Base-by-base conservation (phyloP, 495 filamentous ascomycete species). In the Aspergillus sclerotiicarbonarius region DNA sequence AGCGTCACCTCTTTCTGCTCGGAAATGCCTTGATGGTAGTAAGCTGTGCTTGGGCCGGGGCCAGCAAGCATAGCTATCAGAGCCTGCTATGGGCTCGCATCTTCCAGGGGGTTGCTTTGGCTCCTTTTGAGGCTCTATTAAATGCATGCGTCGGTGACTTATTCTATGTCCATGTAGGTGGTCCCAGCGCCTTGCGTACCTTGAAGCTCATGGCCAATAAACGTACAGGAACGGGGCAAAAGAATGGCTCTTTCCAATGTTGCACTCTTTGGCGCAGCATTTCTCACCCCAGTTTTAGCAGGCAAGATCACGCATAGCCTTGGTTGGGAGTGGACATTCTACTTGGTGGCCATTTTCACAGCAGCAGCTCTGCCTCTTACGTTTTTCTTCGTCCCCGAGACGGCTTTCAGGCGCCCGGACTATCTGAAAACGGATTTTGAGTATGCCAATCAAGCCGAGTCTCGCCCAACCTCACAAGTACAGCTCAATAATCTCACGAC, bases 241-340 rank as follows among this genome's bases (percentile, higher is more conserved):
- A 83, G 92, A 47, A 97, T 97, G 92, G 92, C 92, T 9, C 76
- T 95, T 31, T 87, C 87, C 10, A 97, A 96, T 68, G 82, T 97
- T 50, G 85, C 92, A 4, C 79, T 96, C 9, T 97, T 95, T 67
- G 92, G 92, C 0, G 90, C 91, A 6, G 90, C 92, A 4, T 96
- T 97, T 65, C 87, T 96, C 67, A 96, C 92, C 0, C 92, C 91
- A 0, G 90, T 96, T 29, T 71, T 93, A 9, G 91, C 92, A 1
- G 92, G 92, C 32, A 92, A 89, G 67, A 92, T 96, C 58, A 92
- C 91, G 19, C 73, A 81, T 45, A 77, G 78, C 0, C 80, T 97
- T 13, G 81, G 83, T 25, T 97, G 91, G 90, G 69, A 80, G 63
- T 90, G 87, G 87, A 87, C 87, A 7, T 89, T 91, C 66, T 89